Conservation (phyloP, 805 yeast genomes). For the Lachancea sp. region DNA sequence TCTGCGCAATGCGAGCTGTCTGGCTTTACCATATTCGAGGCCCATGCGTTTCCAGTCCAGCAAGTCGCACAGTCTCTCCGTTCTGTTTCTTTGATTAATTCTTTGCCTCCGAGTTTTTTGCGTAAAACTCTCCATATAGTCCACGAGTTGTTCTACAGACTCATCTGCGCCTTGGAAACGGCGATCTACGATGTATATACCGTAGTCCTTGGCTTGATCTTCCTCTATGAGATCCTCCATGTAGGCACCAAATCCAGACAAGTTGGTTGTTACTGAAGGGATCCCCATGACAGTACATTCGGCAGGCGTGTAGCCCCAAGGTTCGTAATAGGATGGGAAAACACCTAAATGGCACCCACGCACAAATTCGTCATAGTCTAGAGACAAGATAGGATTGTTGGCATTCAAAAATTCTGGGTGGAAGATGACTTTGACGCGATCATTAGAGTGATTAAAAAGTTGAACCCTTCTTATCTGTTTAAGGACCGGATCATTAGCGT, state of each 20-base stretch:
- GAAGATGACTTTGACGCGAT: slow-evolving; percentile 90
- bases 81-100: slow-evolving; percentile 95
- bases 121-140: slow-evolving; percentile 84
- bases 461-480: slow-evolving; percentile 89
- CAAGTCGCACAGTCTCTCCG: slow-evolving; percentile 86
- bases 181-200: slow-evolving; percentile 94
- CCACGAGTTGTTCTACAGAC: slow-evolving; percentile 81
- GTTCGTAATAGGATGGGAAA: slow-evolving; percentile 97
- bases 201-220: slow-evolving; percentile 74
- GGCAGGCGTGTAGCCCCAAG: slow-evolving; percentile 99
- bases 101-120: slow-evolving; percentile 91
- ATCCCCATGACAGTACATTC: slow-evolving; percentile 99
- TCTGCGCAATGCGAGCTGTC: slow-evolving; percentile 83
- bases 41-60: slow-evolving; percentile 99
- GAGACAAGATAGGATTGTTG: slow-evolving; percentile 84
- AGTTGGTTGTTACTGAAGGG: slow-evolving; percentile 91
- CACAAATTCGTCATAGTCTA: slow-evolving; percentile 96
- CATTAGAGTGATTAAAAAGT: slow-evolving; percentile 81
- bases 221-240: slow-evolving; percentile 97
- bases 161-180: slow-evolving; percentile 89
- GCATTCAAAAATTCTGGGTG: slow-evolving; percentile 96
- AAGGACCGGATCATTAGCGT: slow-evolving; percentile 81
- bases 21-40: slow-evolving; percentile 88
- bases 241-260: slow-evolving; percentile 96
- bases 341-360: slow-evolving; percentile 98